Conservation (phyloP, 306 rosid genomes). For the Sophora flavescens region DNA sequence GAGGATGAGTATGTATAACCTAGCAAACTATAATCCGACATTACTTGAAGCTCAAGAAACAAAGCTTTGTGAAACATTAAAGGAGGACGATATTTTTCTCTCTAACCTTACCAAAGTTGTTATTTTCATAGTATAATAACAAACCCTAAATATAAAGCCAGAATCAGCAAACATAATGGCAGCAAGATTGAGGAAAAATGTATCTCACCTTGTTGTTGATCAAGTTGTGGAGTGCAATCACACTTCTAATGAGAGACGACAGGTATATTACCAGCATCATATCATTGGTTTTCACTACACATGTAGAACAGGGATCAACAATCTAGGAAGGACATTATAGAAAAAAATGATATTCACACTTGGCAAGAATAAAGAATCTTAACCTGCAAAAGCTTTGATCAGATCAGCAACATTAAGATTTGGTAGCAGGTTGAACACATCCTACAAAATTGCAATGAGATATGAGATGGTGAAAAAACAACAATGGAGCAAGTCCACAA, state of each 20-base stretch:
- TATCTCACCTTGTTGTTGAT: constrained; percentile 62
- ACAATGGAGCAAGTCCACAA: constrained; percentile 4
- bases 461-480: constrained; percentile 13
- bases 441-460: constrained; percentile 45
- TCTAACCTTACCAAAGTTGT: neutral
- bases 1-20: neutral
- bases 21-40: neutral
- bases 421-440: constrained; percentile 67
- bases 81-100: neutral
- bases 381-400: constrained; percentile 64
- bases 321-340: constrained; percentile 13
- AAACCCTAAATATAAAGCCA: constrained; percentile 19
- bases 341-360: constrained; percentile 22
- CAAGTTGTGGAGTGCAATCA: constrained; percentile 65
- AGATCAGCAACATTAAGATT: constrained; percentile 63
- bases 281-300: constrained; percentile 65
- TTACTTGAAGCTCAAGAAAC: neutral
- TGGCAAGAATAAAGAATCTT: constrained; percentile 8
- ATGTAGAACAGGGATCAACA: constrained; percentile 33
- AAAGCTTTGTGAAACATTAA: neutral
- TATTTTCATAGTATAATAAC: neutral
- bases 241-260: constrained; percentile 63
- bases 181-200: constrained; percentile 28
- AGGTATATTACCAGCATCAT: constrained; percentile 68
- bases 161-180: constrained; percentile 16